Percentiles rank a stretch among this genome's conserved stretches.
These are phyloP conservation scores for Fusarium floridanum DNA, from an alignment of 2,329 filamentous ascomycete species.

Conservation along the genomic window DNA sequence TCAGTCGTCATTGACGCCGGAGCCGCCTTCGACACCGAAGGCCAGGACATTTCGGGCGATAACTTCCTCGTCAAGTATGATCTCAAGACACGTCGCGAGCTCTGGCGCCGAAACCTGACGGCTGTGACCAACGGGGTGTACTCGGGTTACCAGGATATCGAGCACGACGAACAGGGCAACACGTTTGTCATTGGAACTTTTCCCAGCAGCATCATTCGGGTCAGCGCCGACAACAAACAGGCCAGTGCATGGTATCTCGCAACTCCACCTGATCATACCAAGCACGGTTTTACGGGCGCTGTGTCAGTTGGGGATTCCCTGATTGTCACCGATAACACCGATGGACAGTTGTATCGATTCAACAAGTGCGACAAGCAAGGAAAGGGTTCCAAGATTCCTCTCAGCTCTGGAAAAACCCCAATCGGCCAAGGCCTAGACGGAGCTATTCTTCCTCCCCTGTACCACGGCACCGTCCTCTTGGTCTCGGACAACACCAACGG, in stretches of 20 bases:
- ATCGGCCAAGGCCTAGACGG: slow-evolving; percentile 41
- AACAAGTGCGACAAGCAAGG: slow-evolving; percentile 41
- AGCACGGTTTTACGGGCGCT: slow-evolving; percentile 5
- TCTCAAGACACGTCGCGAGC: slow-evolving; percentile 33
- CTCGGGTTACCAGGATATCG: slow-evolving; percentile 57
- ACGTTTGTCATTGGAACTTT: slow-evolving; percentile 55
- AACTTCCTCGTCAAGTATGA: slow-evolving; percentile 55
- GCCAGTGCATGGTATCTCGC: slow-evolving; percentile 51
- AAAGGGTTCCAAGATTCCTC: background rate
- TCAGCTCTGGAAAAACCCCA: background rate
- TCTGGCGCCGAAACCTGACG: slow-evolving; percentile 53
- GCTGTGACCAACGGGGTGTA: slow-evolving; percentile 46
- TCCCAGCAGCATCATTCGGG: slow-evolving; percentile 52
- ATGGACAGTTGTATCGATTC: slow-evolving; percentile 52
- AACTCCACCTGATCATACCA: slow-evolving; percentile 43
- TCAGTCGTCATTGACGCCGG: slow-evolving; percentile 54
- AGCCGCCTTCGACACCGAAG: slow-evolving; percentile 51
- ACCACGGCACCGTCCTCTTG: slow-evolving; percentile 51
- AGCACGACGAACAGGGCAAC: slow-evolving; percentile 52
- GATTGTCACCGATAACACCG: slow-evolving; percentile 47
- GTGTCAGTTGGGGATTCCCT: slow-evolving; percentile 37
- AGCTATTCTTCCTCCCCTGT: slow-evolving; percentile 51
- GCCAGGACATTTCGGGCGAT: slow-evolving; percentile 52
- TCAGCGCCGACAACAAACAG: slow-evolving; percentile 47
- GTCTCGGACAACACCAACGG: slow-evolving; percentile 49